Evolutionary conservation across 2,329 filamentous ascomycete species (phyloP).

Genomic region (Diplocarpon mali): DNA sequence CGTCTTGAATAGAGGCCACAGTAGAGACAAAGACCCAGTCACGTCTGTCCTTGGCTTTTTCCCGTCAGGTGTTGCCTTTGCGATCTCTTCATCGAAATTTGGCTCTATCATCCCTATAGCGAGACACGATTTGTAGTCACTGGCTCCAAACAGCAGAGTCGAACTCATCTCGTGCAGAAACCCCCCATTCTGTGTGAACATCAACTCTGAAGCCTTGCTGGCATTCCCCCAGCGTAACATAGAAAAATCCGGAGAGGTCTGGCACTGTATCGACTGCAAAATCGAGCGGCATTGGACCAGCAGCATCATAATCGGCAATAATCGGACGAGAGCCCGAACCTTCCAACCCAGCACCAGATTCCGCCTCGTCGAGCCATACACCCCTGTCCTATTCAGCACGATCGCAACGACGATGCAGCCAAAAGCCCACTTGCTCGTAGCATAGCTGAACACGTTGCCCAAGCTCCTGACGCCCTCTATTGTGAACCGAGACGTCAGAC

Average conservation of each 20-base stretch:
- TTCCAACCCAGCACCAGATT: conserved; percentile 67
- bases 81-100: conserved; percentile 34
- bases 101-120: conserved; percentile 61
- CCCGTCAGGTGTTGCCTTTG: conserved; percentile 5
- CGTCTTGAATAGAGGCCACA: conserved; percentile 66
- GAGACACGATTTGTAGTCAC: conserved; percentile 63
- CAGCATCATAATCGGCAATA: conserved; percentile 61
- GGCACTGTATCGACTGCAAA: conserved; percentile 81
- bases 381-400: conserved; percentile 80
- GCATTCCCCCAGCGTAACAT: conserved; percentile 58
- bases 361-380: conserved; percentile 82
- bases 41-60: conserved; percentile 12
- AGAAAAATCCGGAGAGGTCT: conserved; percentile 67
- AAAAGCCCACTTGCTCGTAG: conserved; percentile 86
- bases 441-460: conserved; percentile 79
- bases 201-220: conserved; percentile 52
- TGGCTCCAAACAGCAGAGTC: conserved; percentile 58
- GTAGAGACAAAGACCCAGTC: conserved; percentile 62
- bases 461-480: conserved; percentile 56
- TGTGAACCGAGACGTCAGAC: conserved; percentile 38
- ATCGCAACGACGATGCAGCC: conserved; percentile 79
- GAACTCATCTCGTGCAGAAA: conserved; percentile 66
- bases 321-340: conserved; percentile 57
- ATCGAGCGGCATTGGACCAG: conserved; percentile 56
- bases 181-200: conserved; percentile 59